A percentile compares a stretch with the other conserved stretches of the same genome.
Evolutionary conservation across 2,329 filamentous ascomycete genomes (phyloP).

Genomic region (Penicillium janthinellum): DNA sequence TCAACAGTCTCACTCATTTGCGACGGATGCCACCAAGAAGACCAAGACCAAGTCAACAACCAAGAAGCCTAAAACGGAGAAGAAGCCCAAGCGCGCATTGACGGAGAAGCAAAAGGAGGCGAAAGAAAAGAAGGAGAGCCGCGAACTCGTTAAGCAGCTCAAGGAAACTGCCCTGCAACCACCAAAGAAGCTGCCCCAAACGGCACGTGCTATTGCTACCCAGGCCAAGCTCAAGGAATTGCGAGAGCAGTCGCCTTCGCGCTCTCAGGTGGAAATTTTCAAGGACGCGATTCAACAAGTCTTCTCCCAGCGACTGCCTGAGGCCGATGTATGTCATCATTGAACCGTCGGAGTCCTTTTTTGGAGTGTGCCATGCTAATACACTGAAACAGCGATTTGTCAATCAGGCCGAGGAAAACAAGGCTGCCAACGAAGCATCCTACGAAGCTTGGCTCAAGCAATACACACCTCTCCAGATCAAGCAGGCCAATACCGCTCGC

Average conservation of each 20-base stretch:
- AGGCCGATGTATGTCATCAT: constrained; percentile 25
- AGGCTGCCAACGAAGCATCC: constrained; percentile 45
- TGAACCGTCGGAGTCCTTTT: background rate
- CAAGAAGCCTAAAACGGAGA: constrained; percentile 26
- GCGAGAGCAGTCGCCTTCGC: background rate
- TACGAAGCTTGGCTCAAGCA: constrained; percentile 58
- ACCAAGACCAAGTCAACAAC: constrained; percentile 24
- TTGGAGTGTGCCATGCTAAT: constrained; percentile 5
- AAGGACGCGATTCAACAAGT: constrained; percentile 18
- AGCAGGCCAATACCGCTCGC: constrained; percentile 61
- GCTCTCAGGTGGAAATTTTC: constrained; percentile 21
- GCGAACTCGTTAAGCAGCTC: constrained; percentile 35
- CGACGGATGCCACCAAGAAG: constrained; percentile 20
- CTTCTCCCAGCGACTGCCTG: constrained; percentile 19
- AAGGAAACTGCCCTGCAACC: constrained; percentile 36
- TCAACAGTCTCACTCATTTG: constrained; percentile 23
- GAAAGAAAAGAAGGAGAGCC: constrained; percentile 33
- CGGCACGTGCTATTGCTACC: constrained; percentile 27
- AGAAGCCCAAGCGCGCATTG: constrained; percentile 29
- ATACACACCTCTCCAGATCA: constrained; percentile 60
- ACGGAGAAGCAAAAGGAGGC: constrained; percentile 36
- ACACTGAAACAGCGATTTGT: constrained; percentile 53
- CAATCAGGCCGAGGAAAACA: constrained; percentile 52
- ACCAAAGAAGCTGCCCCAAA: constrained; percentile 39
- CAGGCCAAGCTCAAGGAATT: constrained; percentile 21